A percentile compares a stretch with the other conserved stretches of the same genome.
phyloP scores from a whole-genome alignment of 2,329 filamentous ascomycete genomes.

The Pseudovirgaria hyperparasitica region DNA sequence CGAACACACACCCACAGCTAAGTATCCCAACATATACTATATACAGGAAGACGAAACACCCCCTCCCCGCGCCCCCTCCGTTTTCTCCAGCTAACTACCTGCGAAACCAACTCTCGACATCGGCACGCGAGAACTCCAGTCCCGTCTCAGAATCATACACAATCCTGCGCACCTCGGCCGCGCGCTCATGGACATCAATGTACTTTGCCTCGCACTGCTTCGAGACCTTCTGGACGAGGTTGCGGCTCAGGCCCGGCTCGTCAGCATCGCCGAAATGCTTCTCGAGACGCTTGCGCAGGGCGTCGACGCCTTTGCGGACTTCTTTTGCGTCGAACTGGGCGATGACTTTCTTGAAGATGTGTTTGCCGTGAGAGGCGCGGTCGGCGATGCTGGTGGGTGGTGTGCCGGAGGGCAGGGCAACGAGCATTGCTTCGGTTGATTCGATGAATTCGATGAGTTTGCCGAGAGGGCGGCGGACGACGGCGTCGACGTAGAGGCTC shows the following conservation, averaged over 20 bases:
- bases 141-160: conserved; percentile 35
- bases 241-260: conserved; percentile 51
- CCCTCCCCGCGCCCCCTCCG: too few species aligned
- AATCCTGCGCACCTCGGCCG: conserved; percentile 26
- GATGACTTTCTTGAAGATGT: conserved; percentile 75
- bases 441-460: conserved; percentile 73
- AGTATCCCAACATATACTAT: too few species aligned
- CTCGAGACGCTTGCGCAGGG: conserved; percentile 80
- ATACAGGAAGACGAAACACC: too few species aligned
- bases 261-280: conserved; percentile 94
- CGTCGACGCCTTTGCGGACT: conserved; percentile 78
- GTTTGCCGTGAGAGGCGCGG: conserved; percentile 72
- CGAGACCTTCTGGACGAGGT: conserved; percentile 46
- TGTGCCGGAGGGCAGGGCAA: conserved; percentile 32
- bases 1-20: too few species aligned
- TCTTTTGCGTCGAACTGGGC: conserved; percentile 71
- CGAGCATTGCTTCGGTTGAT: conserved; percentile 63
- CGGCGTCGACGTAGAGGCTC: conserved; percentile 71
- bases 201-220: conserved; percentile 48
- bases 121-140: conserved; percentile 26
- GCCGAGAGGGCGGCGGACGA: conserved; percentile 79
- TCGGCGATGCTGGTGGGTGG: conserved; percentile 52
- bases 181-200: conserved; percentile 38
- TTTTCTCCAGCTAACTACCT: too few species aligned
- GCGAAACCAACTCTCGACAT: too few species aligned